Evolutionary conservation across 2,329 filamentous ascomycete genomes (phyloP).

Genomic region (Colletotrichum truncatum): DNA sequence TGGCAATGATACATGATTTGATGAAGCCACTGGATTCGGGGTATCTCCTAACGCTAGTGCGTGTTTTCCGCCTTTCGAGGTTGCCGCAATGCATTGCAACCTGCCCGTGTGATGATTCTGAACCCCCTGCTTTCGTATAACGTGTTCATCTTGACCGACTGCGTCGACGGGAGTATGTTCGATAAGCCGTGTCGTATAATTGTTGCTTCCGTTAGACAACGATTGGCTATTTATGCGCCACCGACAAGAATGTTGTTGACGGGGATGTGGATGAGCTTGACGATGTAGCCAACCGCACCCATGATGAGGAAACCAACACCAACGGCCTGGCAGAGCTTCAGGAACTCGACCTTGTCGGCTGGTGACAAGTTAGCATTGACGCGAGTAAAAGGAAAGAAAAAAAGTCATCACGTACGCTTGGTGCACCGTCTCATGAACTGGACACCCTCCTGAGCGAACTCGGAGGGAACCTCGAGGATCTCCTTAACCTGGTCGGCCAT

Average conservation of each 20-base stretch:
- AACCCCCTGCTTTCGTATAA: conserved; percentile 23
- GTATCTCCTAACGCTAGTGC: conserved; percentile 23
- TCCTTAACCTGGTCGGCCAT: conserved; percentile 77
- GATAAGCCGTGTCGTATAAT: conserved; percentile 1
- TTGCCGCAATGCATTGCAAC: conserved; percentile 9
- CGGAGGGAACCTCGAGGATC: conserved; percentile 73
- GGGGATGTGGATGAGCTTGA: conserved; percentile 77
- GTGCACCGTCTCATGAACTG: conserved; percentile 71
- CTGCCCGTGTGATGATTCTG: conserved; percentile 15
- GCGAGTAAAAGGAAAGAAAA: too few relatives aligned
- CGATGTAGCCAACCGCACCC: conserved; percentile 75
- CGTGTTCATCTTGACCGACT: conserved; percentile 14
- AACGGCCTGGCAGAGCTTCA: conserved; percentile 65
- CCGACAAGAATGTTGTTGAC: conserved; percentile 77
- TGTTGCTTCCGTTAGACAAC: conserved; percentile 4
- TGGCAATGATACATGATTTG: conserved; percentile 30
- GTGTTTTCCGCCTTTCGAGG: background rate
- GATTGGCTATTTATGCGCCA: conserved; percentile 59
- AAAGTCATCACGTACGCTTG: conserved; percentile 59
- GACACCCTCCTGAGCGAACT: conserved; percentile 71
- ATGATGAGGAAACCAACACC: conserved; percentile 76
- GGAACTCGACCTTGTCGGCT: conserved; percentile 52
- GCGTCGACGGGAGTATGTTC: conserved; percentile 1
- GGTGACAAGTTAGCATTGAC: background rate
- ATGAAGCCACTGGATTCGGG: conserved; percentile 26